Base-by-base conservation (phyloP, 495 filamentous ascomycete species). In the Penicillium robsamsonii region DNA sequence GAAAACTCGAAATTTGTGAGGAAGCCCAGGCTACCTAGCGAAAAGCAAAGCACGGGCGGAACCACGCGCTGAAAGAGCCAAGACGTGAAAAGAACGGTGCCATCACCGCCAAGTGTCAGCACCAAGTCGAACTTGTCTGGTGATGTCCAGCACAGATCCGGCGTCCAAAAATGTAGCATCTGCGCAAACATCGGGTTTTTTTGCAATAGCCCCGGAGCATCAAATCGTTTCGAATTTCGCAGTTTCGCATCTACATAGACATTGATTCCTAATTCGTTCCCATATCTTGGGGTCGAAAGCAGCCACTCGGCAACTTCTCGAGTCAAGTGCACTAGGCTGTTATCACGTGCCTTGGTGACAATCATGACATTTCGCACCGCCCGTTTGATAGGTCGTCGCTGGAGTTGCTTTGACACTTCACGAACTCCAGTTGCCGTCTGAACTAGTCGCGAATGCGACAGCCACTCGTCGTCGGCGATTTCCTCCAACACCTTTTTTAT, bases 181-280 rank as follows among this genome's bases (percentile, higher is more conserved):
- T 84, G 72, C 53, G 85, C 76, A 70, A 87, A 92, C 27, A 86
- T 82, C 40, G 84, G 78, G 50, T 95, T 79, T 57, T 86, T 80
- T 30, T 85, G 83, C 11, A 91, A 53, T 33, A 98, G 82, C 13
- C 84, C 82, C 4, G 81, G 75, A n/a, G 84, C 82, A 67, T 91
- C 85, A 64, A 98, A 97, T 25, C 92, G 88, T 63, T 90, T 91
- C 0, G 91, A 92, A 57, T 86, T 85, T 54, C 86, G 83, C 47
- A 98, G 79, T 69, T 94, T 93, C 46, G 90, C 89, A 67, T 98
- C 94, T 4, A 98, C 91, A 64, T 96, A 97, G 57, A 96, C 93
- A 66, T 88, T 92, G 35, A 96, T 86, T 2, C 92, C 91, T 8
- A 88, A 56, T 50, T 93, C 84, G 38, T 80, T 88, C 42, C 88